These are phyloP conservation scores for Kalmusia sp. DNA, from an alignment of 2,329 filamentous ascomycete species.

Conservation along the genomic window DNA sequence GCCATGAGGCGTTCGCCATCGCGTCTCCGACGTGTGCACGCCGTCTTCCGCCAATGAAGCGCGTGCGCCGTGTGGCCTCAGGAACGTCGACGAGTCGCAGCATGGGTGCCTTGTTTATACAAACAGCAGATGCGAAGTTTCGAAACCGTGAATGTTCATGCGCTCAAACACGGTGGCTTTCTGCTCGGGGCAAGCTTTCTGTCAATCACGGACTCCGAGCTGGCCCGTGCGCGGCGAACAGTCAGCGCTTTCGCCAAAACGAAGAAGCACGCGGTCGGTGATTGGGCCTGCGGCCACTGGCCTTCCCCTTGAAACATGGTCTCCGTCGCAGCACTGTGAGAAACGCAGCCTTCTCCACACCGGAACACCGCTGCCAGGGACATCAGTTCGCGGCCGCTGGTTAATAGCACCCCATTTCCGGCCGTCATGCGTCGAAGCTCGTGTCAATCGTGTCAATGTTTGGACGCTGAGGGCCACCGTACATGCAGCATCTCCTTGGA, in stretches of 20 bases:
- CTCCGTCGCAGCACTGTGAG: slow-evolving; percentile 34
- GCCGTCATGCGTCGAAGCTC: slow-evolving; percentile 1
- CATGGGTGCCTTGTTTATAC: slow-evolving; percentile 4
- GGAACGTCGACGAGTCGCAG: background rate
- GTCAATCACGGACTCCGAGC: slow-evolving; percentile 9
- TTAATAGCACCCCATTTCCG: slow-evolving; percentile 8
- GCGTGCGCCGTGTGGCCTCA: background rate
- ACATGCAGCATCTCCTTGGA: background rate
- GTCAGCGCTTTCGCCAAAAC: background rate
- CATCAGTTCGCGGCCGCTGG: background rate
- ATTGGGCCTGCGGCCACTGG: slow-evolving; percentile 5
- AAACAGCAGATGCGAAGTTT: slow-evolving; percentile 14
- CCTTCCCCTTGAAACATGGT: slow-evolving; percentile 31
- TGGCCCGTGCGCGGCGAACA: slow-evolving; percentile 7
- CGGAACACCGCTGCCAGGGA: background rate
- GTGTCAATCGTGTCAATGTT: background rate
- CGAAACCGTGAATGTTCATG: slow-evolving; percentile 12
- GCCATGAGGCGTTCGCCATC: slow-evolving; percentile 11
- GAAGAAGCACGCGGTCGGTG: slow-evolving; percentile 10
- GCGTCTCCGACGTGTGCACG: background rate
- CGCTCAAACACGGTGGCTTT: slow-evolving; percentile 9
- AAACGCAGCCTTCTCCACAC: background rate
- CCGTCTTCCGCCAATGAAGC: slow-evolving; percentile 10
- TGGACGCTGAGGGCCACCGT: background rate
- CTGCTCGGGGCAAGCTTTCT: slow-evolving; percentile 4